phyloP scores from a whole-genome alignment of 2,329 filamentous ascomycete species.

The Aspergillus texensis region DNA sequence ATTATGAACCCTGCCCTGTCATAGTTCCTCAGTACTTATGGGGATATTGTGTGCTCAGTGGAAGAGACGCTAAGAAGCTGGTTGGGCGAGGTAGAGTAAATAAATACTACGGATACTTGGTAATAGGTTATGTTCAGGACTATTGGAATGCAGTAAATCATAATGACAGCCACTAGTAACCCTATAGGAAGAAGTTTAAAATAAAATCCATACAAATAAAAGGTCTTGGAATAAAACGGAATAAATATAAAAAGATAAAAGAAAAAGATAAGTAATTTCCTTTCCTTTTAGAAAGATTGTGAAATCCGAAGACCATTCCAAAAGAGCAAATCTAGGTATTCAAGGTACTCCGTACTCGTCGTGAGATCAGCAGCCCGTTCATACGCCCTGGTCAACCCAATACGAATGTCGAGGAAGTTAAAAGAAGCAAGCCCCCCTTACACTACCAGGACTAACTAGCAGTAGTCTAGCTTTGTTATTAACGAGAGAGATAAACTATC shows the following conservation, averaged over 20 bases:
- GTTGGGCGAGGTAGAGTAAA: background rate
- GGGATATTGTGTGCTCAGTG: background rate
- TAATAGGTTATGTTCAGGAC: background rate
- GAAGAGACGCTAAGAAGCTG: background rate
- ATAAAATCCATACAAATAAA: background rate
- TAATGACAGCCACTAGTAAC: background rate
- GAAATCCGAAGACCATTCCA: background rate
- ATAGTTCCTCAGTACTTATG: background rate
- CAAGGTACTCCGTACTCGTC: background rate
- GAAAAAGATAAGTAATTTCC: background rate
- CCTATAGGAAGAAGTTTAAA: background rate
- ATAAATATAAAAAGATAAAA: background rate
- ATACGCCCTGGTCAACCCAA: background rate
- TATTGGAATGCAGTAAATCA: background rate
- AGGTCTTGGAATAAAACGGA: background rate
- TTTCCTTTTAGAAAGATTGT: background rate
- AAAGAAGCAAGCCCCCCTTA: background rate
- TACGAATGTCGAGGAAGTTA: background rate
- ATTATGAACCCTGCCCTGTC: background rate
- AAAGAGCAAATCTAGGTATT: background rate
- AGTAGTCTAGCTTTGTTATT: background rate
- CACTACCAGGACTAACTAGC: background rate
- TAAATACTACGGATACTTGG: background rate
- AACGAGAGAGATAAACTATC: background rate
- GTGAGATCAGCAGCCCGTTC: slow-evolving; percentile 6